Base-by-base conservation (phyloP, 106 monocot genomes). In the Dendrobium huoshanense region DNA sequence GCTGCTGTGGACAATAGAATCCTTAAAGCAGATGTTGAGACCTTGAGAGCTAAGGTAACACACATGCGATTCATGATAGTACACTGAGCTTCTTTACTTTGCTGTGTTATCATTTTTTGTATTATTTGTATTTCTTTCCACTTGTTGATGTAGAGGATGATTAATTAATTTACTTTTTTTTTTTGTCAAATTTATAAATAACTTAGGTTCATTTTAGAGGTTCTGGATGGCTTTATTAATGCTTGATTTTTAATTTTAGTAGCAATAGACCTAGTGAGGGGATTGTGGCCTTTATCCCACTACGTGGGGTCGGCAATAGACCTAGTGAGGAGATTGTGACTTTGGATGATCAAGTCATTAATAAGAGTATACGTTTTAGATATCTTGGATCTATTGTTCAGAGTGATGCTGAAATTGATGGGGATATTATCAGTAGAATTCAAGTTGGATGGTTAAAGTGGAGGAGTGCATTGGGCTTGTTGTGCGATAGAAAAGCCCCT, bases 11-110 rank as follows among this genome's bases (percentile, higher is more conserved):
- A 91, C 77, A 91, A 90, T 78, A 84, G 93, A 80, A 82, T 93
- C 54, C 85, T 96, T 55, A 91, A 87, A 84, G 89, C 91, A n/a
- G 88, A 96, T 84, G 87, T 93, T 54, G 93, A 91, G 77, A 93
- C 93, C 9, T 79, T 89, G 82, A 85, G 91, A 78, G 91, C 91
- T 77, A 96, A 93, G 91, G 93, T 91, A 83, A 82, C 8, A 8
- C 13, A 37, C n/a, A 24, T 64, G 19, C 64, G 3, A 22, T 27
- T 68, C 27, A 8, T 2, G 7, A 70, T 37, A 33, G 9, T 31
- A 4, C 22, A 61, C 10, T 61, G 22, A n/a, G 61, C 22, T n/a
- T 22, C 4, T 61, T 61, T 61, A 20, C 2, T 22, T 5, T 61
- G 61, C 61, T 20, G n/a, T n/a, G 5, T 61, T 22, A 61, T 61